Evolutionary conservation across 2,329 filamentous ascomycete species (phyloP).

Genomic region (Byssochlamys sp.): DNA sequence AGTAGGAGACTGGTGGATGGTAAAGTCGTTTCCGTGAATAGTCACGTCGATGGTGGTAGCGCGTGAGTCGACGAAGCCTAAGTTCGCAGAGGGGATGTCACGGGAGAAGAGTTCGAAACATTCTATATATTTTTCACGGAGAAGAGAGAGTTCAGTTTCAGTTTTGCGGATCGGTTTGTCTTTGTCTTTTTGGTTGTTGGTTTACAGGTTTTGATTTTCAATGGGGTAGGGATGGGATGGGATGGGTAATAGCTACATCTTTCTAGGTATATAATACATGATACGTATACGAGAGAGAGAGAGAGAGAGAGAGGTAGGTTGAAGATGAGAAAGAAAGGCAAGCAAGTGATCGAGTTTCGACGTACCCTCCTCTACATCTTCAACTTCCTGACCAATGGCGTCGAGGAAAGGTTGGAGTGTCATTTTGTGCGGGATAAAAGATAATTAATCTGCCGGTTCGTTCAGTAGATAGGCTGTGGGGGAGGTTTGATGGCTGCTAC

Average conservation of each 20-base stretch:
- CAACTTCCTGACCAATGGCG: constrained; percentile 14
- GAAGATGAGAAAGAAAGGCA: not conserved
- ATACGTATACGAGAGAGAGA: not conserved
- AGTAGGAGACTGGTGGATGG: constrained; percentile 72
- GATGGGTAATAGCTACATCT: too few species aligned
- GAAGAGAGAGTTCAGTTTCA: not conserved
- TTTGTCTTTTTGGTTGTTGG: not conserved
- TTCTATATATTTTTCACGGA: constrained; percentile 45
- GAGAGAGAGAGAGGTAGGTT: not conserved
- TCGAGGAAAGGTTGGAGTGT: constrained; percentile 12
- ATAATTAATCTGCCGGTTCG: not conserved
- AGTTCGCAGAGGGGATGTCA: constrained; percentile 60
- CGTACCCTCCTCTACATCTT: constrained; percentile 10
- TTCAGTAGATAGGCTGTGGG: not conserved
- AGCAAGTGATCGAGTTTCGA: not conserved
- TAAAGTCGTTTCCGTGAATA: constrained; percentile 60
- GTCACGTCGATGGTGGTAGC: constrained; percentile 56
- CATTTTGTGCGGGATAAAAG: constrained; percentile 4
- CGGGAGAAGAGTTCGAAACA: constrained; percentile 79
- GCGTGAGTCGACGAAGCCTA: constrained; percentile 74
- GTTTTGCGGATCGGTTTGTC: not conserved
- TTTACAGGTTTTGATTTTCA: not conserved
- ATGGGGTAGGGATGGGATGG: not conserved
- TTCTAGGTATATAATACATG: too few species aligned
- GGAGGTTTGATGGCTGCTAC: not conserved